Conservation (phyloP, 495 filamentous ascomycete genomes). For the Penicillium ochrochloron region DNA sequence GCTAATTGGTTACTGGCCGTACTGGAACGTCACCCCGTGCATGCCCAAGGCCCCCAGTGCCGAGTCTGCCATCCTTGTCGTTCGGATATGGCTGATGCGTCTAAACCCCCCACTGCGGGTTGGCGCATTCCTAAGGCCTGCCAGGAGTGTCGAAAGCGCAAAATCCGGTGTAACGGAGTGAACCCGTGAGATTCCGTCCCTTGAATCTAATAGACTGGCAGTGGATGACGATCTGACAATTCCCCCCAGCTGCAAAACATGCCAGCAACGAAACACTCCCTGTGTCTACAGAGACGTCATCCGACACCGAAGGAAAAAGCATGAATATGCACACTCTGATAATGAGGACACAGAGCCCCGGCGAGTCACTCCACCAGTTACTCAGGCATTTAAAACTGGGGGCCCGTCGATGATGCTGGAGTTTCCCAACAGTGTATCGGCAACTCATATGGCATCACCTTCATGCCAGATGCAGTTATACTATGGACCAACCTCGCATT, state of each 20-base stretch:
- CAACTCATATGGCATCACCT: conserved; percentile 51
- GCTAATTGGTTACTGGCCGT: background rate
- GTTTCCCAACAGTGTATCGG: conserved; percentile 48
- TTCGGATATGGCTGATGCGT: conserved; percentile 37
- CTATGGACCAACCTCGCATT: conserved; percentile 53
- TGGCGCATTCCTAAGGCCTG: conserved; percentile 52
- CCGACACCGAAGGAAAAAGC: conserved; percentile 46
- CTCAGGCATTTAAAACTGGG: conserved; percentile 22
- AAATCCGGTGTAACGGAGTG: conserved; percentile 50
- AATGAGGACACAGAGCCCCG: conserved; percentile 16
- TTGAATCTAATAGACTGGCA: background rate
- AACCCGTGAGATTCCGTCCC: conserved; percentile 33
- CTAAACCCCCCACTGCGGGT: conserved; percentile 24
- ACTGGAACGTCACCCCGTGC: background rate
- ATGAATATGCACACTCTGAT: conserved; percentile 21
- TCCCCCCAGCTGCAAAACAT: conserved; percentile 42
- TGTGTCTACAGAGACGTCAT: conserved; percentile 48
- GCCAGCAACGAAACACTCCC: conserved; percentile 38
- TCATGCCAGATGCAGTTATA: conserved; percentile 52
- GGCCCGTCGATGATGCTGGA: conserved; percentile 33
- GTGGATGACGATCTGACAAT: conserved; percentile 5
- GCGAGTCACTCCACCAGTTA: conserved; percentile 24
- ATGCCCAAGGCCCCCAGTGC: background rate
- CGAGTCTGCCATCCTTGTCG: background rate
- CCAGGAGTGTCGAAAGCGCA: conserved; percentile 49